Conservation (phyloP, 495 filamentous ascomycete genomes). For the Terfezia claveryi region DNA sequence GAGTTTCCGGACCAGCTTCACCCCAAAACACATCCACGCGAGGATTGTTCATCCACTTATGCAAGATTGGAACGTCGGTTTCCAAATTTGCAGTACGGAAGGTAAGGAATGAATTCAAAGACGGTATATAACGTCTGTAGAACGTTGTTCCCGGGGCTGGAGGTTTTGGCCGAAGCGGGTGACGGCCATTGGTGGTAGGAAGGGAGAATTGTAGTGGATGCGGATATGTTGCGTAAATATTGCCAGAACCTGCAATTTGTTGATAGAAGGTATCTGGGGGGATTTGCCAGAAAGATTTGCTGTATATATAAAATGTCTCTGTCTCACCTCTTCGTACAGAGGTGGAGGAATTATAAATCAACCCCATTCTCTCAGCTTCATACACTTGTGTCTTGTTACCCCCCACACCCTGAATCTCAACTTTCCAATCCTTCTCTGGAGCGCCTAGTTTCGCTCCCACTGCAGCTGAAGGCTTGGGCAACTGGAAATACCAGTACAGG, state of each 20-base stretch:
- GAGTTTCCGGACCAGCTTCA: slow-evolving; percentile 34
- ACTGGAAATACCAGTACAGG: slow-evolving; percentile 93
- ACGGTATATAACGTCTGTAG: slow-evolving; percentile 71
- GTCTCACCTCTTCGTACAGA: not conserved
- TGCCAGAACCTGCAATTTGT: not conserved
- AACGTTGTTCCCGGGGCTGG: slow-evolving; percentile 72
- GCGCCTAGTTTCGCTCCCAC: slow-evolving; percentile 26
- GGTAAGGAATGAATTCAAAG: slow-evolving; percentile 61
- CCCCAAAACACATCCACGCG: slow-evolving; percentile 72
- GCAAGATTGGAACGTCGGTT: slow-evolving; percentile 48
- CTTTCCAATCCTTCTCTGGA: slow-evolving; percentile 69
- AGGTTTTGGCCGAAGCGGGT: slow-evolving; percentile 75
- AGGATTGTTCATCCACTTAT: slow-evolving; percentile 77
- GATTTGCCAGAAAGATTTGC: slow-evolving; percentile 74
- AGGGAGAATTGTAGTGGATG: not conserved
- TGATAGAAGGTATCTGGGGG: slow-evolving; percentile 60
- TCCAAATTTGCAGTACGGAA: slow-evolving; percentile 42
- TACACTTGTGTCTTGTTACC: not conserved
- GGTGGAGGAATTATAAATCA: not conserved
- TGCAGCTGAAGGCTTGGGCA: slow-evolving; percentile 30
- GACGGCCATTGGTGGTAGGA: slow-evolving; percentile 32
- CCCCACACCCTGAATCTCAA: slow-evolving; percentile 38
- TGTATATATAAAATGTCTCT: not conserved
- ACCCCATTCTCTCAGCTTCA: not conserved
- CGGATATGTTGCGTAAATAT: not conserved